Evolutionary conservation across 345 rosid genomes (phyloP), one percentile per base, ranked within the genome.

Genomic region (Lenwebbia sp.): DNA sequence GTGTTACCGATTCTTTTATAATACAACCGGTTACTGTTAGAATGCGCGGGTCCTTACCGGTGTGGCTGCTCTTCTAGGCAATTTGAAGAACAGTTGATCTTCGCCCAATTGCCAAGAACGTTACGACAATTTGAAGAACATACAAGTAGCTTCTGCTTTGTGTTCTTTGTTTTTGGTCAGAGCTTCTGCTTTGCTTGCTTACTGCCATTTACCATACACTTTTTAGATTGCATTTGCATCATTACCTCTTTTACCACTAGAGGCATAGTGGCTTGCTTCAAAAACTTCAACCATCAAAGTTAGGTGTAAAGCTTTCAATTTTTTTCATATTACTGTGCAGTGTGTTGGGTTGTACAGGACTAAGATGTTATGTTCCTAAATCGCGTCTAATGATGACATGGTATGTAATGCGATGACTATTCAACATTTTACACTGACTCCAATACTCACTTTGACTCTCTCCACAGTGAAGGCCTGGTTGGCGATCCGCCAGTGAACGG

Each of bases 391-490:
- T 28, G n/a, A 60, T 60, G 19, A 3, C 21, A 60, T 60, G 74
- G 37, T 6, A n/a, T 13, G 37, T n/a, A 57, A 10, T 60, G 74
- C 19, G 19, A n/a, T 6, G 10, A 28, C 40, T 5, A 13, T 13
- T 28, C 7, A 9, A 60, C 1, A 28, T 6, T 60, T 13, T 13
- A 28, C n/a, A 28, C 21, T 13, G 0, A 4, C 74, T 28, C 74
- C 74, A 13, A 6, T 12, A 28, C 83, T 21, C 40, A 96, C 98
- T 97, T 93, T 95, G 81, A 95, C 94, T 85, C 90, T 89, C 51
- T 94, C 96, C 90, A 92, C 87, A 21, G 75, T 88, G 51, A 95
- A 94, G 84, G 96, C 98, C 88, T 90, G 96, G 86, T 88, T 91
- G 1, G 92, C 87, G 57, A 96, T 92, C 88, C 95, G 87, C 88